A percentile compares a stretch with the other conserved stretches of the same genome.
Conservation (phyloP, 306 rosid species). For the Vigna hirtella region DNA sequence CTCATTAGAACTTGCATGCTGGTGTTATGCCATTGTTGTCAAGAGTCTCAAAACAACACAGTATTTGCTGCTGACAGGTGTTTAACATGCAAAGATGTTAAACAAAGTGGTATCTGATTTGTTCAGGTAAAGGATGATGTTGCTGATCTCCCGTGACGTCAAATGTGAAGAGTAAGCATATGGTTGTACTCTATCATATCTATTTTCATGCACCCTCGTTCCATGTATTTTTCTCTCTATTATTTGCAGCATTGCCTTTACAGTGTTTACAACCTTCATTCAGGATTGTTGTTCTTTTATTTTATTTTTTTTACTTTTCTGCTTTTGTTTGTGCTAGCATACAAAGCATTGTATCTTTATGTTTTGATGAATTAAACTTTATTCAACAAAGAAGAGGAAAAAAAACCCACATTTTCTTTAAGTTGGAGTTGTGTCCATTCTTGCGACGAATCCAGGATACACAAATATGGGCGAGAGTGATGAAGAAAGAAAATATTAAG, state of each 20-base stretch:
- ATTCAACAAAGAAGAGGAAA: background rate
- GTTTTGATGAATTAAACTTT: background rate
- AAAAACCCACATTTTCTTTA: background rate
- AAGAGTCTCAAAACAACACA: background rate
- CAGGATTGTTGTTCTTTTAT: background rate
- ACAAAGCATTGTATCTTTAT: background rate
- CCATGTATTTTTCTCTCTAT: background rate
- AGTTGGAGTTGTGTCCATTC: background rate
- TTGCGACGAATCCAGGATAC: background rate
- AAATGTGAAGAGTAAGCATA: background rate
- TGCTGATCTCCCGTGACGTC: background rate
- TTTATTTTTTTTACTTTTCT: background rate
- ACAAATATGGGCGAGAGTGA: too few relatives aligned
- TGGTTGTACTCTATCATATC: background rate
- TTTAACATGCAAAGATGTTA: background rate
- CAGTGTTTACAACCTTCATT: background rate
- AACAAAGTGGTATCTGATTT: background rate
- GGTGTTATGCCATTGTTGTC: background rate
- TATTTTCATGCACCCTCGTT: background rate
- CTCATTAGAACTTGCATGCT: constrained; percentile 18
- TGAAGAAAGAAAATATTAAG: background rate
- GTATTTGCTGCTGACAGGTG: background rate
- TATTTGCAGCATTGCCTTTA: background rate
- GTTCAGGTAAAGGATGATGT: background rate
- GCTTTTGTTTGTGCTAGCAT: background rate